Evolutionary conservation across 2,329 filamentous ascomycete species (phyloP), one percentile per base, ranked within the genome.

Genomic region (Colletotrichum sp.): DNA sequence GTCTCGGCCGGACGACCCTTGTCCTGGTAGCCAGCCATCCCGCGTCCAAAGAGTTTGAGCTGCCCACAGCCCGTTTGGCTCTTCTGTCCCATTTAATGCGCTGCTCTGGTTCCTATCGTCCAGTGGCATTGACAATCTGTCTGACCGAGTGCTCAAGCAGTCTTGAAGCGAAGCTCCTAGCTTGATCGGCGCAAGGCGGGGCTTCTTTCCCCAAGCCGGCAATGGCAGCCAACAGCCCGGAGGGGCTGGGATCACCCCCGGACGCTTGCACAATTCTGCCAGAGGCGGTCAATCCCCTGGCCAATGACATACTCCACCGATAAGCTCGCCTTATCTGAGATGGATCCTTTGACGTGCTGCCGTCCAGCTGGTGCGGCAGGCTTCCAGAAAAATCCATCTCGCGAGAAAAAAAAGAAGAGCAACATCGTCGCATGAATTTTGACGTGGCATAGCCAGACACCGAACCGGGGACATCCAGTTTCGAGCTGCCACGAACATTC

Each of bases 381-480:
- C 64, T 73, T 76, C 73, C 13, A 65, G 63, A 73, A 73, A 76
- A 76, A 69, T 69, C 64, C 64, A 76, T 59, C 39, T 44, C n/a
- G 39, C 34, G 16, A 72, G 49, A 21, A 32, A 36, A 32, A 63
- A 60, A 32, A 60, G 18, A 66, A 49, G 34, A 62, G 6, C 55
- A 63, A 28, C 57, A 34, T 60, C 70, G 24, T 52, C 49, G 59
- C 70, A 67, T 67, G 55, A 72, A 67, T 28, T 72, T 21, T n/a
- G 24, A 72, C 68, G 68, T 75, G 24, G 68, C 63, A 67, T 59
- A 67, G 55, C 24, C 10, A 44, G 44, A 57, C 26, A 34, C 7
- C 36, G 15, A 63, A 34, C 24, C 62, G 62, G 68, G 64, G 26
- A 57, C 44, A 24, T 49, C 59, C 63, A 64, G 59, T 34, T 21